Conservation (phyloP, 1,139 yeast genomes). For the Scheffersomyces parashehatae region DNA sequence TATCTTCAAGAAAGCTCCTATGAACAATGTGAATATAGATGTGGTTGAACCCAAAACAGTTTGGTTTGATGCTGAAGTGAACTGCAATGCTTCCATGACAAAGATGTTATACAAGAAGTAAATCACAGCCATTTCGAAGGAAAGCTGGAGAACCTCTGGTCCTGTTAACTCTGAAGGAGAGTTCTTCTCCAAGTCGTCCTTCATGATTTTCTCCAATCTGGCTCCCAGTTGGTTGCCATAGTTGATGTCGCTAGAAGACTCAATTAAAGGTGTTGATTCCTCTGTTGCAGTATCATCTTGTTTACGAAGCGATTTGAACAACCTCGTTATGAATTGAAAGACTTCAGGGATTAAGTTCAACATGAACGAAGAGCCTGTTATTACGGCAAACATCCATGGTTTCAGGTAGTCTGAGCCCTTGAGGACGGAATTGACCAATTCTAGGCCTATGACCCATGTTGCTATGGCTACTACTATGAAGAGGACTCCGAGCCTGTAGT, state of each 20-base stretch:
- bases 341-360: conserved; percentile 47
- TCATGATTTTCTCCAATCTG: neutral
- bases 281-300: neutral
- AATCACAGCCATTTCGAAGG: conserved; percentile 40
- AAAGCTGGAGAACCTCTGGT: conserved; percentile 34
- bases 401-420: conserved; percentile 50
- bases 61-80: conserved; percentile 55
- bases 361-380: conserved; percentile 48
- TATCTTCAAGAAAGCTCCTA: conserved; percentile 40
- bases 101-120: conserved; percentile 43
- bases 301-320: neutral
- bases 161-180: conserved; percentile 21
- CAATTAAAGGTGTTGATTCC: neutral
- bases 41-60: conserved; percentile 54
- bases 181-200: neutral
- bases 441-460: conserved; percentile 53
- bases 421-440: conserved; percentile 48
- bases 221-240: neutral
- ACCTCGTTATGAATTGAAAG: neutral
- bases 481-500: conserved; percentile 44
- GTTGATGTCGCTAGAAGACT: neutral
- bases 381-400: conserved; percentile 47
- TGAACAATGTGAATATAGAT: conserved; percentile 49
- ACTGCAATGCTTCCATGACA: conserved; percentile 43
- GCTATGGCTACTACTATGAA: conserved; percentile 41